Evolutionary conservation across 2,329 filamentous ascomycete species (phyloP).

Genomic region (Ceratocystiopsis sp.): DNA sequence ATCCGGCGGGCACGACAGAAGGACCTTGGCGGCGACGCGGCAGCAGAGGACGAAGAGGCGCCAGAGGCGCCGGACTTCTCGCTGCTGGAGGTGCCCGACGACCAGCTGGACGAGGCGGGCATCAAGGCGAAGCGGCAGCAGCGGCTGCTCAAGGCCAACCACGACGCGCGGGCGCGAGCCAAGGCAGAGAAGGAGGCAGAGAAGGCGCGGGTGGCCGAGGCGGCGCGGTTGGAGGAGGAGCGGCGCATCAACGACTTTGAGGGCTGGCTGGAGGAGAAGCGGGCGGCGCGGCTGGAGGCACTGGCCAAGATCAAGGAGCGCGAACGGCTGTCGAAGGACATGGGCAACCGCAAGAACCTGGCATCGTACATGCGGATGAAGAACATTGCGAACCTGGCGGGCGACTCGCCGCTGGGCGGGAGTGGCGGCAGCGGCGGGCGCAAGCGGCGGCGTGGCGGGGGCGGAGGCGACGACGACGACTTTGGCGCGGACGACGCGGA

Average conservation of each 20-base stretch:
- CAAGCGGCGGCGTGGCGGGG: conserved; percentile 48
- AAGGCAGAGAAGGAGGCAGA: conserved; percentile 93
- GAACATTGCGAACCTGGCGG: conserved; percentile 86
- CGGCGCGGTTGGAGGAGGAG: conserved; percentile 69
- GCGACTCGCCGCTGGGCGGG: conserved; percentile 50
- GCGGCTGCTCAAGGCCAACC: conserved; percentile 80
- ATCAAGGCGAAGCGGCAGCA: conserved; percentile 89
- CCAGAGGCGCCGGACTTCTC: conserved; percentile 71
- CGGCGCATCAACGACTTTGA: conserved; percentile 72
- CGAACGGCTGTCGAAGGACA: conserved; percentile 80
- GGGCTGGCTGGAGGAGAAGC: conserved; percentile 69
- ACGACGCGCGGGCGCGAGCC: conserved; percentile 81
- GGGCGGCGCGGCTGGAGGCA: conserved; percentile 50
- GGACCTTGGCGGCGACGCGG: conserved; percentile 53
- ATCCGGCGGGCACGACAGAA: conserved; percentile 85
- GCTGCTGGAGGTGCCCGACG: conserved; percentile 75
- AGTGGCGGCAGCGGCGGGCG: conserved; percentile 22
- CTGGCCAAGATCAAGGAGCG: conserved; percentile 83
- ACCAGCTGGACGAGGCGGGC: conserved; percentile 78
- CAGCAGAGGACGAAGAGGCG: conserved; percentile 46
- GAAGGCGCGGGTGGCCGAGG: conserved; percentile 66
- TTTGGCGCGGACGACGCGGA: conserved; percentile 96
- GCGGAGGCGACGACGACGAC: conserved; percentile 76
- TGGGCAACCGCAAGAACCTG: conserved; percentile 90
- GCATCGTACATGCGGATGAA: conserved; percentile 98